phyloP scores from a whole-genome alignment of 176 grass and related monocot genomes.

The Oryza glumipatula region DNA sequence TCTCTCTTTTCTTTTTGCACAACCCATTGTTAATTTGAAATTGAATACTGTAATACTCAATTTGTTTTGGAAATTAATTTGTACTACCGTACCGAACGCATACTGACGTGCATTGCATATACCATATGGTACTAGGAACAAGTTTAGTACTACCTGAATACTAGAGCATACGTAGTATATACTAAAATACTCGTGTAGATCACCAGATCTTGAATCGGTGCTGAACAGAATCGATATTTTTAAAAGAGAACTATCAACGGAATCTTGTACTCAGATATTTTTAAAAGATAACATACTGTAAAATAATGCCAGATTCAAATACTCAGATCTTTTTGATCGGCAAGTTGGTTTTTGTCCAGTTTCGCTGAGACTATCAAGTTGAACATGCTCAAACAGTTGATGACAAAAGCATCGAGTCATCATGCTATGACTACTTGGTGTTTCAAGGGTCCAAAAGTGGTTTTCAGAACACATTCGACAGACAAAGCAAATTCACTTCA shows the following conservation, averaged over 20 bases:
- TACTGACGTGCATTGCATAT: neutral
- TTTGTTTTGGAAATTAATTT: neutral
- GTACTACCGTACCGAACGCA: neutral
- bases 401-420: no score
- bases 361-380: neutral
- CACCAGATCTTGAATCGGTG: conserved; percentile 20
- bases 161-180: neutral
- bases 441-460: neutral
- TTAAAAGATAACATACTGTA: neutral
- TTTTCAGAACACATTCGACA: neutral
- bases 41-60: neutral
- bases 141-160: conserved; percentile 10
- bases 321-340: neutral
- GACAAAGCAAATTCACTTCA: neutral
- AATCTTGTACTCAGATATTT: conserved; percentile 39
- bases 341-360: neutral
- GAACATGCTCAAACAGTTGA: neutral
- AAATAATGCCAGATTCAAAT: neutral
- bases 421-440: no score
- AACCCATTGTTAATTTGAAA: neutral
- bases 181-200: neutral
- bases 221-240: conserved; percentile 21
- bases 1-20: neutral
- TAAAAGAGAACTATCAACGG: neutral
- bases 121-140: neutral